Base-by-base conservation (phyloP, 192 early-diverging fungal species). In the Gonapodya sp. region DNA sequence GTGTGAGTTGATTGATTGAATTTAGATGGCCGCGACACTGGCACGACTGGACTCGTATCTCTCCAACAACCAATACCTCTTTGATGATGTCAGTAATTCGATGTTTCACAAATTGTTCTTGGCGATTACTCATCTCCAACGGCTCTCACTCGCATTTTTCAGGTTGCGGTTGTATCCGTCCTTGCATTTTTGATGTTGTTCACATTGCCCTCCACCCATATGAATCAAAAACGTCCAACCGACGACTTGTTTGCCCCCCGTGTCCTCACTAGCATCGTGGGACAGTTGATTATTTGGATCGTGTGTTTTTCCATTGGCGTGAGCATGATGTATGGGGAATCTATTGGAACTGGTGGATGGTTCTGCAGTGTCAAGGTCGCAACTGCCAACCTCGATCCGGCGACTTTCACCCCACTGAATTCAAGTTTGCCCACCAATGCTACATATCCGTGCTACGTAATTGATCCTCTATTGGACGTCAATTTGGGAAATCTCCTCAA, bases 31-130 rank as follows among this genome's bases (percentile, higher is more conserved):
- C 75, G 18, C 34, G 8, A 89, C 87, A 18, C 78, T 89, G 64
- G 81, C 85, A 73, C 84, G 85, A 80, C 31, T 85, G 24, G 81
- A 79, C 35, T 83, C 83, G 8, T 83, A 78, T 18, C 75, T 89
- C 0, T 86, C 87, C 2, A 89, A 89, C 82, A 88, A 89, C 79
- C 86, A 89, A 79, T 89, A 82, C 79, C 77, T 89, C 0, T 89
- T 89, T 82, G 88, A 89, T 79, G 88, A 89, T 72, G 35, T 89
- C 32, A 77, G 18, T 77, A 34, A 14, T 33, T 18, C n/a, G n/a
- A n/a, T 77, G 18, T 77, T 31, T 31, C 46, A 16, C 8, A 24
- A 64, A 24, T 64, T 64, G 46, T 64, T 8, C 24, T 64, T 64
- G 24, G 24, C 24, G 46, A 24, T 24, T 8, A 64, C 46, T 16